Conservation (phyloP, 768 basidiomycete genomes). For the Hygrocybe punicea region DNA sequence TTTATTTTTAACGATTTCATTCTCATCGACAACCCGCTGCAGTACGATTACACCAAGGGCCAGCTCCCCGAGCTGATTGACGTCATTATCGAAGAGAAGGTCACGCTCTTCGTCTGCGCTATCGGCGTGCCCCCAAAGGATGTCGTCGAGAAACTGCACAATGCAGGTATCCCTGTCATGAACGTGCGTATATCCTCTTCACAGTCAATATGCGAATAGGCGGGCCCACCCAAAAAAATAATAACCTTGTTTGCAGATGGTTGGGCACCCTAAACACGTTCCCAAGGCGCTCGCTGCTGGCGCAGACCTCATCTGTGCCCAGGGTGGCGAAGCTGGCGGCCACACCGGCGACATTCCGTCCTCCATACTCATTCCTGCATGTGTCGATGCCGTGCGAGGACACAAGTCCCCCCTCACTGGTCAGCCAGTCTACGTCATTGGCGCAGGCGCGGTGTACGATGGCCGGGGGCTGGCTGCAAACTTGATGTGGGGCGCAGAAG, state of each 20-base stretch:
- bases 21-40: background rate
- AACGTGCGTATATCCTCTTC: constrained; percentile 39
- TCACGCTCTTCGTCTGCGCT: constrained; percentile 86
- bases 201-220: background rate
- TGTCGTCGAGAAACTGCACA: constrained; percentile 77
- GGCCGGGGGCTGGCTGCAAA: constrained; percentile 86
- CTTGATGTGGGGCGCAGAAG: constrained; percentile 84
- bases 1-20: background rate
- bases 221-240: too few relatives aligned
- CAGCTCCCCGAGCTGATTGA: constrained; percentile 78
- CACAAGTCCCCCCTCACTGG: constrained; percentile 77
- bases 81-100: constrained; percentile 89
- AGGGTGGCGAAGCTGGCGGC: constrained; percentile 89
- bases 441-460: constrained; percentile 89
- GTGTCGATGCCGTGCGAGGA: constrained; percentile 79
- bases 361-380: constrained; percentile 85
- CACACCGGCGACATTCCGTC: constrained; percentile 84
- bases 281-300: constrained; percentile 76
- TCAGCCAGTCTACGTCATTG: constrained; percentile 80
- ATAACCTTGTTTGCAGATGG: constrained; percentile 64
- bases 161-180: constrained; percentile 84
- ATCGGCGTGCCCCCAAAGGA: constrained; percentile 82
- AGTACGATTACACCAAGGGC: constrained; percentile 90
- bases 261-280: constrained; percentile 92
- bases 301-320: constrained; percentile 91